Evolutionary conservation across 2,329 filamentous ascomycete species (phyloP), one percentile per base, ranked within the genome.

Genomic region (Torrubiella hemipterigena): DNA sequence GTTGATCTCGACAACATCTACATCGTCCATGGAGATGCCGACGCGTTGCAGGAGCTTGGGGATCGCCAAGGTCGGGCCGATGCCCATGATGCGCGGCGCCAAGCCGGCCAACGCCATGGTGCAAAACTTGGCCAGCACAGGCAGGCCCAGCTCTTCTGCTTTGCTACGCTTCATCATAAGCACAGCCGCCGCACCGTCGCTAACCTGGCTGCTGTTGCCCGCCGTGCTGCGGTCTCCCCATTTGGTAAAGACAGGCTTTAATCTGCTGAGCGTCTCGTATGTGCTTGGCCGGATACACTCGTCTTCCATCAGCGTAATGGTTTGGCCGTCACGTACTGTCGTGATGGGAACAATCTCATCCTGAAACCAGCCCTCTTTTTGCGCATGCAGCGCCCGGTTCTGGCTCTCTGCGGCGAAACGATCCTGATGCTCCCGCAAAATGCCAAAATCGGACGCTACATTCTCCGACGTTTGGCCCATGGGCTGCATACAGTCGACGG

Each of bases 381-480:
- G 80, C 5, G 79, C 78, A 10, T 55, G 63, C 54, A 84, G 79
- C 6, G 79, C 79, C 25, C 76, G 63, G 28, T 69, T 63, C 56
- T 74, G 83, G 4, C 68, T 75, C 51, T 80, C 76, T 0, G 71
- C 71, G 0, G 79, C 77, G 51, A 69, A 84, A 31, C 62, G 58
- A 51, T 84, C 79, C 50, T 83, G 78, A 48, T 52, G 53, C 50
- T 80, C 73, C 37, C 79, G 65, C 1, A 68, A 55, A 51, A 85
- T 78, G 47, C 74, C 66, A 55, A 84, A 84, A 54, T 83, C 78
- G 15, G 69, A 70, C 34, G 72, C 78, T 13, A 85, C 76, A 44
- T 83, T 83, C 56, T 85, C 79, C 2, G 73, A 78, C 1, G 79
- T 84, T 58, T 82, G 77, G 4, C 78, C 78, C 79, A 85, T 85